Conservation (phyloP, 305 asterid species). For the Salvia sclarea region DNA sequence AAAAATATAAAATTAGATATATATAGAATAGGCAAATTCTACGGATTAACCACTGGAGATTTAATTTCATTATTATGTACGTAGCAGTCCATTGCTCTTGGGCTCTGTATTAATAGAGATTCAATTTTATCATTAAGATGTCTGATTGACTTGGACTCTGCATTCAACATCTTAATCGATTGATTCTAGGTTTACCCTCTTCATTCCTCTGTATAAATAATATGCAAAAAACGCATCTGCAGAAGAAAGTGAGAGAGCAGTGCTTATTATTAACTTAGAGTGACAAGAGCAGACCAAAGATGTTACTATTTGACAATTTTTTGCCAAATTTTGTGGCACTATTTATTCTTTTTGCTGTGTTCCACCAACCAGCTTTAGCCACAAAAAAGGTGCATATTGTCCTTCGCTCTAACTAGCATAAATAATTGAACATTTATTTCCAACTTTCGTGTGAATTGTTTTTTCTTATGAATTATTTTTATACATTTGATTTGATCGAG, state of each 20-base stretch:
- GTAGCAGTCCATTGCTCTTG: too few relatives aligned
- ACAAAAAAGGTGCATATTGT: slow-evolving; percentile 48
- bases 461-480: background rate
- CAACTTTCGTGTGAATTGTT: background rate
- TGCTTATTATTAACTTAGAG: too few relatives aligned
- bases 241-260: background rate
- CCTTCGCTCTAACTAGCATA: background rate
- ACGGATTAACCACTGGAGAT: too few relatives aligned
- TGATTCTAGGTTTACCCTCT: background rate
- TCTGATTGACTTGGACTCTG: slow-evolving; percentile 10
- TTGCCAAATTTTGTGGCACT: slow-evolving; percentile 32
- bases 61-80: too few relatives aligned
- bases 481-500: background rate
- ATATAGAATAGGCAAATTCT: too few relatives aligned
- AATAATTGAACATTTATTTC: too few relatives aligned
- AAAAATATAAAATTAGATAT: too few relatives aligned
- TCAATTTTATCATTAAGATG: background rate
- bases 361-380: slow-evolving; percentile 49
- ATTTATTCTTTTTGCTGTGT: slow-evolving; percentile 36
- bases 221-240: slow-evolving; percentile 5
- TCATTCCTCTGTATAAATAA: slow-evolving; percentile 11
- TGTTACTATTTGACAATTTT: slow-evolving; percentile 35
- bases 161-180: too few relatives aligned
- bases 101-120: too few relatives aligned
- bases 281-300: slow-evolving; percentile 14